Conservation (phyloP, 2,329 filamentous ascomycete genomes). For the Pseudocercospora vitis region DNA sequence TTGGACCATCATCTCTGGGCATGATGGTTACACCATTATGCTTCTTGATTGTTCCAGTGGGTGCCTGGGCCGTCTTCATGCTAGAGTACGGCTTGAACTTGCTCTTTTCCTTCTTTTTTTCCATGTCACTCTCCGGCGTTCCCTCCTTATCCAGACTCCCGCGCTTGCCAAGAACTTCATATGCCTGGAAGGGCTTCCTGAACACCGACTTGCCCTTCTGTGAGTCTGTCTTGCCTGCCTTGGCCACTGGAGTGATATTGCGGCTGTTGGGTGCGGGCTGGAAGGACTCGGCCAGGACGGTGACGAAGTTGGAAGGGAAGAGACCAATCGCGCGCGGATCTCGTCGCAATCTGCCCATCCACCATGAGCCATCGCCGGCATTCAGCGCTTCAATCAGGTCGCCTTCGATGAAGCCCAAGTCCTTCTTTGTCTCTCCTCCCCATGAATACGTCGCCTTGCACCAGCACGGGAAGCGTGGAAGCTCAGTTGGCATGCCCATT, state of each 20-base stretch:
- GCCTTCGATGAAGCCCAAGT: constrained; percentile 95
- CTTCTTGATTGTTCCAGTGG: constrained; percentile 34
- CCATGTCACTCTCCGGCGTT: constrained; percentile 34
- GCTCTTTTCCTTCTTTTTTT: constrained; percentile 38
- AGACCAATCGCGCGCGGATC: constrained; percentile 88
- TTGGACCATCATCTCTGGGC: constrained; percentile 30
- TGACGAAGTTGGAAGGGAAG: constrained; percentile 97
- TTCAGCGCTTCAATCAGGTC: constrained; percentile 98
- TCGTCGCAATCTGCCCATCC: constrained; percentile 87
- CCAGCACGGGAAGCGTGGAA: constrained; percentile 42
- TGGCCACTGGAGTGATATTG: constrained; percentile 51
- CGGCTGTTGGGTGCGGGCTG: constrained; percentile 65
- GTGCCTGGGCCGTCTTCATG: constrained; percentile 50
- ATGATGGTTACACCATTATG: constrained; percentile 24
- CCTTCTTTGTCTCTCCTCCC: constrained; percentile 70
- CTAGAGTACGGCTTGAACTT: constrained; percentile 51
- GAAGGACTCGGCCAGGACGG: constrained; percentile 81
- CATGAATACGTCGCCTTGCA: constrained; percentile 44
- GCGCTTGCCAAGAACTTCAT: constrained; percentile 41
- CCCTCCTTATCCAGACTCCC: constrained; percentile 33
- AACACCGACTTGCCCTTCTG: constrained; percentile 57
- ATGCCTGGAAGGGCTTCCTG: constrained; percentile 65
- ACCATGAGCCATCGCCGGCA: constrained; percentile 96
- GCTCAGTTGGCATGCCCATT: constrained; percentile 22
- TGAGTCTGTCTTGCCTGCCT: constrained; percentile 56